Base-by-base conservation (phyloP, 192 early-diverging fungal species). In the Phycomyces blakesleeanus region DNA sequence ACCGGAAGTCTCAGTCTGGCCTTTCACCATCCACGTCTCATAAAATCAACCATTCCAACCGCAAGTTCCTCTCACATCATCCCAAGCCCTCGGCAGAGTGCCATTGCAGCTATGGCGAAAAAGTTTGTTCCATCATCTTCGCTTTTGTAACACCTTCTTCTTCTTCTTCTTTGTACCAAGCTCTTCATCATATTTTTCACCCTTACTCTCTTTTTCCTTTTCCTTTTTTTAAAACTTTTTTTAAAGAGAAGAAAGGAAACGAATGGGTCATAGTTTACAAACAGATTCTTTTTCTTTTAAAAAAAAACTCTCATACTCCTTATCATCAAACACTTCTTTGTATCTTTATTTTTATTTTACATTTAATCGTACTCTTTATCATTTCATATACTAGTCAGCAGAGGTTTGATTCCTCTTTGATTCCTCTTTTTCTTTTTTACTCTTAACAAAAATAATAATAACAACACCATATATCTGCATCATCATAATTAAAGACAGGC, bases 121-220 rank as follows among this genome's bases (percentile, higher is more conserved):
- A 38, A 56, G 37, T 39, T 25, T 27, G 42, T 22, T 61, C 16
- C 59, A 16, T 44, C 8, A 40, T 61, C 39, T 16, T 41, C 24
- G 49, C 59, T n/a, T 42, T 47, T 49, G 41, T 61, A 47, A 47
- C 29, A 34, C 29, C 7, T 34, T 34, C 29, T 34, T 34, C n/a
- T n/a, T n/a, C n/a, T n/a, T n/a, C n/a, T n/a, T n/a, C n/a, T 34
- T 34, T 34, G 29, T 34, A 34, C 29, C 29, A 34, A 34, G n/a
- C 29, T 34, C 7, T 34, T 34, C 29, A 34, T 34, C 29, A 34
- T 34, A n/a, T n/a, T n/a, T n/a, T n/a, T 34, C 29, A 34, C 29
- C n/a, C n/a, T 41, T 41, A 10, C 40, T 41, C 40, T 41, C 40
- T 41, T 14, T 41, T 14, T 41, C 40, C 14, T 41, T 41, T 10